Evolutionary conservation across 2,329 filamentous ascomycete species (phyloP).

Genomic region (Cordyceps sp.): DNA sequence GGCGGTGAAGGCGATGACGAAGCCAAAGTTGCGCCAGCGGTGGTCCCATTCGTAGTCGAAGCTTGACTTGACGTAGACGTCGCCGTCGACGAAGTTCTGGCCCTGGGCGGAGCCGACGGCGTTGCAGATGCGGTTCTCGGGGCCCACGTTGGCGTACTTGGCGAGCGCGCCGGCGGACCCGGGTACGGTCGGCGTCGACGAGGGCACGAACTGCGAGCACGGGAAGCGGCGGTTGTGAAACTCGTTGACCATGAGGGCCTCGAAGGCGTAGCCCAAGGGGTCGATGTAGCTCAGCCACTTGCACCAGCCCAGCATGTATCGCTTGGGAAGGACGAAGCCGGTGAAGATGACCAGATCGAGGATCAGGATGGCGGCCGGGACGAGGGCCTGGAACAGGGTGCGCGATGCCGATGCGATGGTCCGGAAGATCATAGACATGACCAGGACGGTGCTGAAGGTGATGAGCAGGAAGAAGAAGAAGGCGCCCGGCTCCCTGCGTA

Average conservation of each 20-base stretch:
- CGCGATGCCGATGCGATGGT: slow-evolving; percentile 63
- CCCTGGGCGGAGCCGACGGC: slow-evolving; percentile 42
- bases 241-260: slow-evolving; percentile 70
- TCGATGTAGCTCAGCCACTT: slow-evolving; percentile 73
- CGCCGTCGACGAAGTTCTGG: slow-evolving; percentile 33
- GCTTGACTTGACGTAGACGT: slow-evolving; percentile 33
- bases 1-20: slow-evolving; percentile 47
- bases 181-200: neutral
- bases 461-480: slow-evolving; percentile 82
- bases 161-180: slow-evolving; percentile 3
- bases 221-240: slow-evolving; percentile 48
- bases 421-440: slow-evolving; percentile 79
- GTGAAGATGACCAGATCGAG: slow-evolving; percentile 53
- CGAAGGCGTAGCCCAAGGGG: slow-evolving; percentile 66
- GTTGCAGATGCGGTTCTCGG: slow-evolving; percentile 36
- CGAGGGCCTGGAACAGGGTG: slow-evolving; percentile 48
- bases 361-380: slow-evolving; percentile 43
- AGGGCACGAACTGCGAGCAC: slow-evolving; percentile 31
- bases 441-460: slow-evolving; percentile 54
- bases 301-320: slow-evolving; percentile 66
- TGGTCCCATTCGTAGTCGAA: slow-evolving; percentile 42
- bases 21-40: slow-evolving; percentile 57
- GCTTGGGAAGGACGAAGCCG: slow-evolving; percentile 47
- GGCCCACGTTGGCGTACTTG: slow-evolving; percentile 10
- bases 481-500: slow-evolving; percentile 53